These are phyloP conservation scores for Infundibulicybe gibba DNA, from an alignment of 768 basidiomycete species.

Conservation along the genomic window DNA sequence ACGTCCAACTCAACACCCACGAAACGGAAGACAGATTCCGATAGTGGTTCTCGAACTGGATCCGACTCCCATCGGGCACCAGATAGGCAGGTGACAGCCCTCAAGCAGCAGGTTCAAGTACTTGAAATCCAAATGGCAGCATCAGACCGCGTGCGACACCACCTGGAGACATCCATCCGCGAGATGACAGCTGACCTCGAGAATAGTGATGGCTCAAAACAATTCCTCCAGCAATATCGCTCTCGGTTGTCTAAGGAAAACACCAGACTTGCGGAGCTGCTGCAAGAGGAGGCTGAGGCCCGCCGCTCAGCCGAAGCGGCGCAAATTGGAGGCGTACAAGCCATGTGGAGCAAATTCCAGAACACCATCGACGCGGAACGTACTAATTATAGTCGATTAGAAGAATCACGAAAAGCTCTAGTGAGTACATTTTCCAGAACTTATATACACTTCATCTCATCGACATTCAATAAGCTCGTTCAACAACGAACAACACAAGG, in stretches of 20 bases:
- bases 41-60: constrained; percentile 23
- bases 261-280: constrained; percentile 44
- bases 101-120: constrained; percentile 63
- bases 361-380: constrained; percentile 55
- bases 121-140: constrained; percentile 68
- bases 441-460: background rate
- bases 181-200: constrained; percentile 61
- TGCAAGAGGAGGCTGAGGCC: constrained; percentile 62
- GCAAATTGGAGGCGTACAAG: constrained; percentile 59
- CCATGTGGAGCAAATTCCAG: constrained; percentile 66
- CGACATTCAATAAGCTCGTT: constrained; percentile 40
- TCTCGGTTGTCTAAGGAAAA: constrained; percentile 58
- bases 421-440: constrained; percentile 32
- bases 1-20: constrained; percentile 46
- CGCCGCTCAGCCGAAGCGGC: constrained; percentile 58
- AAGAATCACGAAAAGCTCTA: constrained; percentile 68
- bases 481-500: constrained; percentile 63
- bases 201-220: constrained; percentile 61
- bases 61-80: constrained; percentile 27
- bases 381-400: constrained; percentile 57
- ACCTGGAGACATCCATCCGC: constrained; percentile 56
- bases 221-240: constrained; percentile 55
- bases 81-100: constrained; percentile 47
- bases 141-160: constrained; percentile 62
- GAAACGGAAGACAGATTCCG: constrained; percentile 30